phyloP scores from a whole-genome alignment of 345 rosid genomes.

The Eucalyptus marginata region DNA sequence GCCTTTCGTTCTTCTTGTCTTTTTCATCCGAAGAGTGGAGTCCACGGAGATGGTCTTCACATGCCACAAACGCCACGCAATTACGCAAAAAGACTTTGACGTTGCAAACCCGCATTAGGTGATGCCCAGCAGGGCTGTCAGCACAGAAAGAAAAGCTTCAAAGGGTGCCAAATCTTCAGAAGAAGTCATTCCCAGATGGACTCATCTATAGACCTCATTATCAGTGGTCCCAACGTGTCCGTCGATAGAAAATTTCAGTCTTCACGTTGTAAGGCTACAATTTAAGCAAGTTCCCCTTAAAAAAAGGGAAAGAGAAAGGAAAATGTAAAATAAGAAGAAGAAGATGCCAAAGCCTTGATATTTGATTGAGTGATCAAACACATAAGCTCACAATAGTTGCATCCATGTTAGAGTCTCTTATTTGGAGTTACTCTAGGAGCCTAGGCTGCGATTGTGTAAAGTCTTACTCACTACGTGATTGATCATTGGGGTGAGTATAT shows the following conservation, averaged over 20 bases:
- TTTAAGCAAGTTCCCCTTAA: neutral
- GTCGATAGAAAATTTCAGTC: neutral
- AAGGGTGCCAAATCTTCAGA: neutral
- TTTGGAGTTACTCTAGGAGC: neutral
- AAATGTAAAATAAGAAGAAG: neutral
- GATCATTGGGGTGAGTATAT: neutral
- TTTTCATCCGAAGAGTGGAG: neutral
- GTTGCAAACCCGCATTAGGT: neutral
- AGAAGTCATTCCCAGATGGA: neutral
- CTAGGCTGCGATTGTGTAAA: neutral
- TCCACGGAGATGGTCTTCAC: neutral
- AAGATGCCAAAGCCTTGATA: neutral
- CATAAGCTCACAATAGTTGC: too few species aligned
- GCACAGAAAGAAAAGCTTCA: neutral
- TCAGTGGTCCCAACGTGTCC: neutral
- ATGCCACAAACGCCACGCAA: neutral
- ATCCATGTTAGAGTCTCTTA: neutral
- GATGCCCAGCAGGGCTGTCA: neutral
- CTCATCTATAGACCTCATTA: neutral
- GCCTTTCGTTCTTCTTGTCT: neutral
- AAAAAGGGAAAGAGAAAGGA: neutral
- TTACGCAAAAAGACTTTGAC: neutral
- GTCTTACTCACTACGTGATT: neutral
- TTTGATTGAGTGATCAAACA: neutral
- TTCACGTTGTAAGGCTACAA: neutral